A percentile compares a stretch with the other conserved stretches of the same genome.
These are phyloP conservation scores for Populus euphratica DNA, from an alignment of 345 rosid genomes.

Conservation along the genomic window DNA sequence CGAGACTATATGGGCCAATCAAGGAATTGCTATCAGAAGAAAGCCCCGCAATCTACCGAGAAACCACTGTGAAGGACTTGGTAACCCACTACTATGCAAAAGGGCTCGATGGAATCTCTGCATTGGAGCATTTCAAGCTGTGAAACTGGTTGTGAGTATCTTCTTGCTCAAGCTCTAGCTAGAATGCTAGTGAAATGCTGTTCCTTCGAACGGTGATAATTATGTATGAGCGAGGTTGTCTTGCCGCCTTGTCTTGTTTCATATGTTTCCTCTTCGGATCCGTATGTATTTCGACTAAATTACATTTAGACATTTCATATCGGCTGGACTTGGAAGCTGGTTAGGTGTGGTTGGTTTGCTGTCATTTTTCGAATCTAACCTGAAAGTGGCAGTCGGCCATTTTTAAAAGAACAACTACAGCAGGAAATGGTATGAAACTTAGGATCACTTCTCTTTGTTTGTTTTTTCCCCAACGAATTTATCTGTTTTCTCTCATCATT, in stretches of 20 bases:
- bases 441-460: too few relatives aligned
- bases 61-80: background rate
- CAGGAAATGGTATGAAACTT: too few relatives aligned
- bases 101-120: conserved; percentile 3
- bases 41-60: background rate
- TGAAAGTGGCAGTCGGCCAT: too few relatives aligned
- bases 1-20: background rate
- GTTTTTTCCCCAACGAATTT: too few relatives aligned
- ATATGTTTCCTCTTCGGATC: too few relatives aligned
- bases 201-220: background rate
- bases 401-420: too few relatives aligned
- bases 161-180: background rate
- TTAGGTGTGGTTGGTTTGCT: too few relatives aligned
- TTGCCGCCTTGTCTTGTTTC: background rate
- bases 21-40: background rate
- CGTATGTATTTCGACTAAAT: too few relatives aligned
- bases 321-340: too few relatives aligned
- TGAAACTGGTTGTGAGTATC: background rate
- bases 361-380: too few relatives aligned
- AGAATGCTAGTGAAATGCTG: background rate
- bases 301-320: too few relatives aligned
- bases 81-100: background rate
- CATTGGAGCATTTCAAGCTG: background rate
- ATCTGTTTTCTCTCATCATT: too few relatives aligned
- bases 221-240: background rate